These are phyloP conservation scores for Pichia sp. DNA, from an alignment of 1,139 yeast genomes.

Conservation along the genomic window DNA sequence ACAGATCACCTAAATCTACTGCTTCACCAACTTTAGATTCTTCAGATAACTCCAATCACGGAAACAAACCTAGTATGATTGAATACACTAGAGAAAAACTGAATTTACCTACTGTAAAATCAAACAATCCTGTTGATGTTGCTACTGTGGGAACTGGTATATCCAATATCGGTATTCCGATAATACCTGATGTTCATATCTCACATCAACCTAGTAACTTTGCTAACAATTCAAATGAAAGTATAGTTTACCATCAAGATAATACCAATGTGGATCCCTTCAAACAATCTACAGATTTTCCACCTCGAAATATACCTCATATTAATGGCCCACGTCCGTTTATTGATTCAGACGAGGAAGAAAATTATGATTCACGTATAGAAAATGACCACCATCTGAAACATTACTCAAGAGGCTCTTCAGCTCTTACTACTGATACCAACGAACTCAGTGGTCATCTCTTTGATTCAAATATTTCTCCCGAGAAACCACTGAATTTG, in stretches of 20 bases:
- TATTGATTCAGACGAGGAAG: conserved; percentile 2
- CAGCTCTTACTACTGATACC: conserved; percentile 1
- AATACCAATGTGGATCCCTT: conserved; percentile 1
- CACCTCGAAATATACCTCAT: conserved; percentile 5
- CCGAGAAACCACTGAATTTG: background rate
- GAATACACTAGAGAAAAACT: conserved; percentile 7
- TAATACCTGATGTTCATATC: conserved; percentile 2
- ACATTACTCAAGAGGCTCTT: background rate
- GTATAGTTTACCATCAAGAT: background rate
- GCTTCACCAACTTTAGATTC: background rate
- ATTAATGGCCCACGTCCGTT: conserved; percentile 10
- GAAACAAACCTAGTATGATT: conserved; percentile 3
- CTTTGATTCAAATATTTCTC: background rate
- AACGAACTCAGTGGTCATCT: conserved; percentile 1
- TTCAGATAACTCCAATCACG: background rate
- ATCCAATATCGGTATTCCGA: background rate
- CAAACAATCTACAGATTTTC: conserved; percentile 4
- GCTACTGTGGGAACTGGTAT: background rate
- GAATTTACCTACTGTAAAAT: background rate
- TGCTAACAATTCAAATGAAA: background rate
- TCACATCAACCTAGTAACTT: background rate
- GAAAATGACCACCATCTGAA: background rate
- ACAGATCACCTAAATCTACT: background rate
- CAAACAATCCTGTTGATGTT: background rate
- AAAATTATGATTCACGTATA: background rate